Conservation (phyloP, 2,329 filamentous ascomycete species). For the Colletotrichum godetiae region DNA sequence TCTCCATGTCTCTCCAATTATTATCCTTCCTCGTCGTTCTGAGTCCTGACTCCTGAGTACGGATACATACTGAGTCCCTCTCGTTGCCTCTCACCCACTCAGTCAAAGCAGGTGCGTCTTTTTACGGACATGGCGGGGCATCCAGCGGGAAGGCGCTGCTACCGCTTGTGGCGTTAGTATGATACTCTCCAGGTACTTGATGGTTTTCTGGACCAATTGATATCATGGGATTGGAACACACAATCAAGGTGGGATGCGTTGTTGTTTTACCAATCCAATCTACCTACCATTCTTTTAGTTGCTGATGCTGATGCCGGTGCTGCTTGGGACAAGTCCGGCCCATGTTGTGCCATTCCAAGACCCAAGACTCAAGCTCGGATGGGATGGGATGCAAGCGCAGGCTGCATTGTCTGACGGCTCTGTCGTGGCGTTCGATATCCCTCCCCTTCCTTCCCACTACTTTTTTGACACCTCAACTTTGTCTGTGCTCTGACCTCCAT, state of each 20-base stretch:
- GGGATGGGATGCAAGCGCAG: no score
- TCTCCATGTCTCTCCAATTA: not conserved
- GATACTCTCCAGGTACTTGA: conserved; percentile 11
- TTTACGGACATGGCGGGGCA: conserved; percentile 32
- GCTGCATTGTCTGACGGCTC: not conserved
- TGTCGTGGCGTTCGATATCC: not conserved
- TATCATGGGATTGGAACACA: not conserved
- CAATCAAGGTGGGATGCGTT: not conserved
- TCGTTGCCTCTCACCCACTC: conserved; percentile 30
- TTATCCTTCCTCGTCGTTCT: no score
- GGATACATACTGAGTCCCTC: not conserved
- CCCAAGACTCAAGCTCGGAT: no score
- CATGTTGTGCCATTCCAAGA: no score
- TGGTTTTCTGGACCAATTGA: conserved; percentile 7
- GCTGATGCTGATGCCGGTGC: not conserved
- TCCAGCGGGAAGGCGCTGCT: conserved; percentile 20
- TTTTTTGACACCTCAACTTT: conserved; percentile 21
- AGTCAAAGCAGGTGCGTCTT: conserved; percentile 33
- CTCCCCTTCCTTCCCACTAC: conserved; percentile 21
- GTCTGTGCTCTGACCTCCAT: not conserved
- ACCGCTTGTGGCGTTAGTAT: conserved; percentile 22
- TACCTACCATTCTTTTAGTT: not conserved
- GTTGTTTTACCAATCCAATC: not conserved
- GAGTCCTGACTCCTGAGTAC: no score
- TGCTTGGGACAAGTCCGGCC: not conserved